Evolutionary conservation across 176 grass and related monocot species (phyloP).

Genomic region (Carex littledalei): DNA sequence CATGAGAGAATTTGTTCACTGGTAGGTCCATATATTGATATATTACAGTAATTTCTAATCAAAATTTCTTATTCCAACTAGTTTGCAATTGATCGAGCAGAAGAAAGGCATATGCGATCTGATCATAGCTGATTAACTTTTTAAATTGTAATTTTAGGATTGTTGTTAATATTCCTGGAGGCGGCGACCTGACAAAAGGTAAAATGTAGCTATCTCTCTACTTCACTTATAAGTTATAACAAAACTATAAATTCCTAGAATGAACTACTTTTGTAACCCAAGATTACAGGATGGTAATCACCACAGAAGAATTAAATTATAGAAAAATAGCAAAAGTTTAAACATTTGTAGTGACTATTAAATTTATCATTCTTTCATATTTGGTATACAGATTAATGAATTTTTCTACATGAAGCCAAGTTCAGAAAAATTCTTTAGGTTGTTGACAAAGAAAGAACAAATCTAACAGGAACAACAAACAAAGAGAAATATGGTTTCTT

Average conservation of each 20-base stretch:
- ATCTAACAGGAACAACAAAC: neutral
- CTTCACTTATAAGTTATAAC: neutral
- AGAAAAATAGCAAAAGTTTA: neutral
- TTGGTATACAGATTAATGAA: neutral
- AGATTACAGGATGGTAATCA: neutral
- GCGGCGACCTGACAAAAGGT: neutral
- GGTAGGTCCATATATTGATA: conserved; percentile 27
- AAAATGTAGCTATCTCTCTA: neutral
- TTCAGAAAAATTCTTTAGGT: neutral
- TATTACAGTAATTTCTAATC: neutral
- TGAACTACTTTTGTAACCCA: neutral
- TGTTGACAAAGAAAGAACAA: neutral
- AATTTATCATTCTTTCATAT: neutral
- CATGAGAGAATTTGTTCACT: conserved; percentile 46
- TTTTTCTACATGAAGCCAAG: neutral
- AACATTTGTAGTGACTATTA: neutral
- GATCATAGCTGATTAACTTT: neutral
- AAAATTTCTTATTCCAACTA: neutral
- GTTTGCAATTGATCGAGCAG: neutral
- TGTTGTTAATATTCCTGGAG: conserved; percentile 18
- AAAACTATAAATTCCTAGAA: neutral
- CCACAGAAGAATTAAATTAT: neutral
- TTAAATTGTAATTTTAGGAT: conserved; percentile 7
- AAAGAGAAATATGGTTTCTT: neutral
- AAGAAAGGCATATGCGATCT: neutral